Evolutionary conservation across 1,284 basidiomycete species (phyloP), one percentile per base, ranked within the genome.

Genomic region (Trichosporon coremiiforme): DNA sequence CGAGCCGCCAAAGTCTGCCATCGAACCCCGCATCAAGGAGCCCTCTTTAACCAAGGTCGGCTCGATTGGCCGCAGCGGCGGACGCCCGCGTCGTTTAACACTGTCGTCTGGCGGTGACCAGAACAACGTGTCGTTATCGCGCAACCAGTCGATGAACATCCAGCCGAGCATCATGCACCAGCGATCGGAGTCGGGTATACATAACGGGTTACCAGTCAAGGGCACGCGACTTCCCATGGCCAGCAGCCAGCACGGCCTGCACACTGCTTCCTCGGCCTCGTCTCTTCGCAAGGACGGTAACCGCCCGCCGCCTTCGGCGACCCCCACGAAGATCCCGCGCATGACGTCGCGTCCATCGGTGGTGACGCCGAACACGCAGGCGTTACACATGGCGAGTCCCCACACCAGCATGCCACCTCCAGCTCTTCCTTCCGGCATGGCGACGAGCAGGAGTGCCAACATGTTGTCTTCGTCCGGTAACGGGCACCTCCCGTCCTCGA

Each of bases 311-410:
- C 77, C 80, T 1, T 78, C 78, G 12, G 78, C 79, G 4, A 86
- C 86, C 0, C 94, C 95, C 0, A 98, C 95, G 25, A 95, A 95
- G 85, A 98, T 97, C 75, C 95, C 95, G 65, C 90, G 94, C 53
- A 94, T 96, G 70, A 90, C 92, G 22, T 92, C 89, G 72, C 87
- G 78, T 6, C 72, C 76, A 17, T 76, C 71, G 31, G 68, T 73
- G 2, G 65, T 66, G 13, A 73, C 72, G 1, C 72, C 72, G 29
- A 73, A 69, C 72, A 67, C 72, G 12, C 62, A 68, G 17, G 67
- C 67, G 12, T 35, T 53, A 17, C 53, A 57, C 10, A 45, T 68
- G 50, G 45, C 67, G 10, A 60, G 41, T 15, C 53, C 66, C 12
- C 69, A 72, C 31, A 67, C 70, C 25, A 73, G 72, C 47, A 79